phyloP scores from a whole-genome alignment of 352 stramenopile genomes.

The Pythium periplocum region DNA sequence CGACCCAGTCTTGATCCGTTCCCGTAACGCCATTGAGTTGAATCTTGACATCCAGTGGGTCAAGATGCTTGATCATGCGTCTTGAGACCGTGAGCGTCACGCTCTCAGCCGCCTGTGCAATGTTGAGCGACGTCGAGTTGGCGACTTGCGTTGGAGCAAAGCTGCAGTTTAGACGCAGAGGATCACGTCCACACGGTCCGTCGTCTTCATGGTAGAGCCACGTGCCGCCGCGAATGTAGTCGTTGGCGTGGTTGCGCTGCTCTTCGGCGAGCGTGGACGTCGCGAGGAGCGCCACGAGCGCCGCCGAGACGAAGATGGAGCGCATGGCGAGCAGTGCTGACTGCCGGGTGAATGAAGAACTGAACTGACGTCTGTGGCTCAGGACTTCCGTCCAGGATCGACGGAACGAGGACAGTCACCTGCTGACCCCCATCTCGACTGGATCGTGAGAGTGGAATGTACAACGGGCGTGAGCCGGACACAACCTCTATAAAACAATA shows the following conservation, averaged over 20 bases:
- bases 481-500: too few relatives aligned
- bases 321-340: too few relatives aligned
- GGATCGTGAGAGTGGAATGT: too few relatives aligned
- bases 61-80: constrained; percentile 10
- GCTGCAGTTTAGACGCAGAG: background rate
- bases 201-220: constrained; percentile 15
- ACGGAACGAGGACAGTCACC: too few relatives aligned
- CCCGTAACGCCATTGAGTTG: background rate
- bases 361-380: too few relatives aligned
- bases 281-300: background rate
- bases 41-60: constrained; percentile 3
- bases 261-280: background rate
- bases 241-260: constrained; percentile 2
- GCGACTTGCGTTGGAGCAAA: background rate
- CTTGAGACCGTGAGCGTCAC: constrained; percentile 6
- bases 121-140: too few relatives aligned
- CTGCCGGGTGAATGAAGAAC: too few relatives aligned
- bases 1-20: constrained; percentile 21
- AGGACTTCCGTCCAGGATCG: too few relatives aligned
- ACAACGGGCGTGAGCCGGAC: too few relatives aligned
- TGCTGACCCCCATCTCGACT: too few relatives aligned
- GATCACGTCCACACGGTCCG: background rate
- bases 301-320: background rate
- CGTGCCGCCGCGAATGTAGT: constrained; percentile 8
- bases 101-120: too few relatives aligned